Base-by-base conservation (phyloP, 2,329 filamentous ascomycete genomes). In the Alternaria consortialis region DNA sequence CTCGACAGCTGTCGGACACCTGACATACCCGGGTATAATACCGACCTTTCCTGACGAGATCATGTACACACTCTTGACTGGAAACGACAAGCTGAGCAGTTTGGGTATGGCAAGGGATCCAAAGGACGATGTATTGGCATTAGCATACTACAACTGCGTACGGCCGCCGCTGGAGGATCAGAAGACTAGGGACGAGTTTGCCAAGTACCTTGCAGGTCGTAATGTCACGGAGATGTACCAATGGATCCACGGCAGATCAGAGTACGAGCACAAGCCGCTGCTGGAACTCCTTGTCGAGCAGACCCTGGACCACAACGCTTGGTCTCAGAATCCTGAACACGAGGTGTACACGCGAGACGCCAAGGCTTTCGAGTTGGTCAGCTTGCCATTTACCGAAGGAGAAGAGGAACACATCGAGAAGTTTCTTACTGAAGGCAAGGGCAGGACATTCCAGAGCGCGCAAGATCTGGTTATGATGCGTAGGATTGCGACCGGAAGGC, bases 1-100 rank as follows among this genome's bases (percentile, higher is more conserved):
- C 60, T 68, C 76, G 55, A 79, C 66, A 65, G 91, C 92, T 3
- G 83, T 96, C 29, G 88, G 92, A 69, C 88, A 90, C 74, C 86
- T 97, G 13, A 89, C 91, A 4, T 90, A 95, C 70, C 92, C 93
- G 0, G 92, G 90, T 1, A 84, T 96, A 5, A 88, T 90, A 20
- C 89, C 91, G 36, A 93, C 93, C 55, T 96, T 95, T 72, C 86
- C 91, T 58, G 92, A 95, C 79, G 91, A 96, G 63, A 94, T 96
- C 53, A 84, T 95, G 67, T 85, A 86, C 27, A 85, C 86, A 5
- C 85, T 95, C 5, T 87, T 92, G 53, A 84, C 86, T 5, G 62
- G 69, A 3, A 55, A 56, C 23, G 62, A 70, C n/a, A 66, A 61
- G 55, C 55, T 72, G 11, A 66, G 58, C 46, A 65, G 62, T 20